These are phyloP conservation scores for Hyaloscypha finlandica DNA, from an alignment of 495 filamentous ascomycete species.

Conservation along the genomic window DNA sequence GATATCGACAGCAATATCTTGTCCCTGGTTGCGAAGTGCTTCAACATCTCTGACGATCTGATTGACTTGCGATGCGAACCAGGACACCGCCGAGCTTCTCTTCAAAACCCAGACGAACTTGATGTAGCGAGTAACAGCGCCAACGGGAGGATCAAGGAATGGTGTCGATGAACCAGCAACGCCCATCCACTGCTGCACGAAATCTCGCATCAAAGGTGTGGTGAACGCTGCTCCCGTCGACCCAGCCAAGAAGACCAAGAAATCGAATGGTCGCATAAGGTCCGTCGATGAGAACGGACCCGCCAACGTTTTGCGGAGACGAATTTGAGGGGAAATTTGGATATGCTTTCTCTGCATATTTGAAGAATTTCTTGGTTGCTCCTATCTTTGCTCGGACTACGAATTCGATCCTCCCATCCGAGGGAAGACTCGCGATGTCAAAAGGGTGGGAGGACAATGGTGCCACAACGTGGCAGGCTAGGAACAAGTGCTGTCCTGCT, in stretches of 20 bases:
- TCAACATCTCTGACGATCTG: constrained; percentile 43
- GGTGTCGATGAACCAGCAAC: constrained; percentile 1
- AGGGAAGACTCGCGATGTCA: constrained; percentile 63
- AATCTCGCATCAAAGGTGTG: constrained; percentile 54
- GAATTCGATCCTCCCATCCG: constrained; percentile 64
- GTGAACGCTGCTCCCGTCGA: constrained; percentile 60
- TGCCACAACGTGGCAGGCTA: constrained; percentile 68
- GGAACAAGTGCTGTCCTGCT: constrained; percentile 77
- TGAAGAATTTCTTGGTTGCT: constrained; percentile 61
- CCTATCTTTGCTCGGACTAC: constrained; percentile 71
- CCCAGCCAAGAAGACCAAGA: constrained; percentile 57
- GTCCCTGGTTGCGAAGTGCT: constrained; percentile 28
- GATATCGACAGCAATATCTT: constrained; percentile 49
- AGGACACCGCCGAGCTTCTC: constrained; percentile 50
- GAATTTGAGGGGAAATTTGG: constrained; percentile 11
- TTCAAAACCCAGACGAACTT: constrained; percentile 71
- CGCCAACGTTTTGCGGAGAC: constrained; percentile 9
- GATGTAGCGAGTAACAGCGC: constrained; percentile 51
- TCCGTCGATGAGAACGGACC: constrained; percentile 53
- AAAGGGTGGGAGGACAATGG: constrained; percentile 79
- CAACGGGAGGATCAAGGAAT: constrained; percentile 23
- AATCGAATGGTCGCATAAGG: constrained; percentile 58
- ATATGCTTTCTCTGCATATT: constrained; percentile 23
- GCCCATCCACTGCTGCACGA: constrained; percentile 41
- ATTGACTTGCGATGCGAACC: constrained; percentile 54